phyloP scores from a whole-genome alignment of 306 rosid genomes.

The Corylus avellana region DNA sequence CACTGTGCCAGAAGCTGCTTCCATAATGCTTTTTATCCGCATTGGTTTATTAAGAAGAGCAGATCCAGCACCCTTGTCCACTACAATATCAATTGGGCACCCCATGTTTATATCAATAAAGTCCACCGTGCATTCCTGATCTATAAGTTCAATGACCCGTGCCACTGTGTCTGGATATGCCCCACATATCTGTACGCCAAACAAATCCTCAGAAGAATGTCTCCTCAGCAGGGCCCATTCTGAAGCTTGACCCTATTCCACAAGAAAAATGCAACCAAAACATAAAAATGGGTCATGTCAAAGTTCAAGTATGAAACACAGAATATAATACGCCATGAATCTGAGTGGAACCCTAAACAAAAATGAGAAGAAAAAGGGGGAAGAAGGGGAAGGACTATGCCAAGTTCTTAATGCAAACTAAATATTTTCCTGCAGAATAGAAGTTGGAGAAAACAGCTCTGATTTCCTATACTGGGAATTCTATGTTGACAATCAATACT shows the following conservation, averaged over 20 bases:
- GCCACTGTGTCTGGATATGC: slow-evolving; percentile 78
- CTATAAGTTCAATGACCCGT: slow-evolving; percentile 74
- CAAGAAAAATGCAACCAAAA: slow-evolving; percentile 16
- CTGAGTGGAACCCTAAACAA: not conserved
- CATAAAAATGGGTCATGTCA: not conserved
- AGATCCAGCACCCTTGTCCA: slow-evolving; percentile 94
- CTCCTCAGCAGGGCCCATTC: slow-evolving; percentile 96
- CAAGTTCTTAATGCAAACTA: not conserved
- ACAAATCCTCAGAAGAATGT: slow-evolving; percentile 81
- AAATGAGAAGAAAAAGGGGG: not conserved
- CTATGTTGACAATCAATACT: not conserved
- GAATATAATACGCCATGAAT: not conserved
- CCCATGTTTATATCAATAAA: slow-evolving; percentile 97
- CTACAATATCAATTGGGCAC: slow-evolving; percentile 93
- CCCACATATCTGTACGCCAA: slow-evolving; percentile 96
- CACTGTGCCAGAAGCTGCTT: slow-evolving; percentile 68
- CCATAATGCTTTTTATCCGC: slow-evolving; percentile 79
- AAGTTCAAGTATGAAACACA: slow-evolving; percentile 1
- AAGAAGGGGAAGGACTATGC: not conserved
- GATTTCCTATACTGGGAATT: not conserved
- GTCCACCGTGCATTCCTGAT: slow-evolving; percentile 75
- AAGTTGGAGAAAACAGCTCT: not conserved
- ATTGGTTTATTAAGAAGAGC: slow-evolving; percentile 88
- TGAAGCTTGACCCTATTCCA: slow-evolving; percentile 88
- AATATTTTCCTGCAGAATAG: not conserved